These are phyloP conservation scores for Verbascum thapsus DNA, from an alignment of 257 asterid genomes.

Conservation along the genomic window DNA sequence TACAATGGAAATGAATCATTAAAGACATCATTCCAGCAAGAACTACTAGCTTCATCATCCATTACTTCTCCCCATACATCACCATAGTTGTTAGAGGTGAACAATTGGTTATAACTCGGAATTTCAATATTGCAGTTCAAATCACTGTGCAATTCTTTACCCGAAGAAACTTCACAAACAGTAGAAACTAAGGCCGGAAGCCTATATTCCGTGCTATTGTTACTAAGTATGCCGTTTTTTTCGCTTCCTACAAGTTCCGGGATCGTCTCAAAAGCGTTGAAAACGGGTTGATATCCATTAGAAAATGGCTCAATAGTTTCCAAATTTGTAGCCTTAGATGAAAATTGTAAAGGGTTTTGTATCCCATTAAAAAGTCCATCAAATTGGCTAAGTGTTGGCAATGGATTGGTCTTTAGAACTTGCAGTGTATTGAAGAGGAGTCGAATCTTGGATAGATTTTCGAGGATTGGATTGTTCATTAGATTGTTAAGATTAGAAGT, in stretches of 20 bases:
- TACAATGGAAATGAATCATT: conserved; percentile 9
- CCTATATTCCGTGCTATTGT: conserved; percentile 28
- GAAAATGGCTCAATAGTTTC: conserved; percentile 16
- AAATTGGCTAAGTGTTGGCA: conserved; percentile 24
- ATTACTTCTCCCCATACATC: conserved; percentile 31
- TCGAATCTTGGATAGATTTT: conserved; percentile 36
- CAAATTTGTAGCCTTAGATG: conserved; percentile 11
- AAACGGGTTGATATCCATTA: conserved; percentile 15
- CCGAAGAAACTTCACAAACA: conserved; percentile 29
- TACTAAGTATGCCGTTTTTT: not conserved
- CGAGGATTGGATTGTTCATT: conserved; percentile 11
- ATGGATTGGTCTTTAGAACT: conserved; percentile 31
- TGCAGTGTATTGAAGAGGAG: conserved; percentile 38
- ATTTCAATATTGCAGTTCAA: too few relatives aligned
- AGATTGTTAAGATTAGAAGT: conserved; percentile 22
- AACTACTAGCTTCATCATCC: conserved; percentile 44
- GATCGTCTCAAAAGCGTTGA: conserved; percentile 8
- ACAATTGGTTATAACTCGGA: not conserved
- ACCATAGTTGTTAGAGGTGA: conserved; percentile 1
- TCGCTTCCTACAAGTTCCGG: conserved; percentile 14
- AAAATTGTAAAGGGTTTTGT: conserved; percentile 12
- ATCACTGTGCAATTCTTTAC: too few relatives aligned
- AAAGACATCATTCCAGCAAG: conserved; percentile 46
- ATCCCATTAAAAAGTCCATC: conserved; percentile 5
- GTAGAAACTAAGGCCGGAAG: conserved; percentile 42